These are phyloP conservation scores for Lactifluus rugatus DNA, from an alignment of 768 basidiomycete species.

Conservation along the genomic window DNA sequence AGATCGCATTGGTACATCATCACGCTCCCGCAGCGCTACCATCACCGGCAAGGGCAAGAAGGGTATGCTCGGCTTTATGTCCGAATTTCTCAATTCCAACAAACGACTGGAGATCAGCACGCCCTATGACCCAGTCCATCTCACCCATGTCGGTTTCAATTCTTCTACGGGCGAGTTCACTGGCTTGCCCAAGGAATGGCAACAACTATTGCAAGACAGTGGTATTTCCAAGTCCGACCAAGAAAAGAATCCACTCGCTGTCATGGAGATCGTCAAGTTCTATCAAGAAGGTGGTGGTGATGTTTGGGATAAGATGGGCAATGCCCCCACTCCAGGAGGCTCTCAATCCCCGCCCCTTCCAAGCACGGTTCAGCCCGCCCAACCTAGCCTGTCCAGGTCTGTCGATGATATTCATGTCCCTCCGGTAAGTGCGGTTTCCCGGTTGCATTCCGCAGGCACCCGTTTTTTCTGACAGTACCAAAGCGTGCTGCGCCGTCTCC, in stretches of 20 bases:
- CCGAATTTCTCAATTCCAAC: conserved; percentile 65
- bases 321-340: conserved; percentile 22
- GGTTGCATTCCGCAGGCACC: conserved; percentile 1
- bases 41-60: conserved; percentile 40
- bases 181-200: conserved; percentile 98
- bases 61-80: conserved; percentile 53
- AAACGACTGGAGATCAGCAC: conserved; percentile 91
- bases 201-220: conserved; percentile 89
- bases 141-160: conserved; percentile 99
- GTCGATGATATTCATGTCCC: conserved; percentile 45
- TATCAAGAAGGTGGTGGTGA: conserved; percentile 83
- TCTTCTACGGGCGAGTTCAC: conserved; percentile 97
- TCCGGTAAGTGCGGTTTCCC: conserved; percentile 35
- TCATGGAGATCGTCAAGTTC: conserved; percentile 98
- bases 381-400: conserved; percentile 26
- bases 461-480: conserved; percentile 10
- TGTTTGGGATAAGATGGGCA: conserved; percentile 79
- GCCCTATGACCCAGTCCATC: conserved; percentile 97
- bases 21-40: conserved; percentile 36
- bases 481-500: conserved; percentile 34
- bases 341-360: conserved; percentile 18
- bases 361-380: conserved; percentile 6
- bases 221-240: conserved; percentile 92
- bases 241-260: conserved; percentile 95
- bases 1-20: conserved; percentile 22